These are phyloP conservation scores for Pseudogymnoascus sp. DNA, from an alignment of 2,329 filamentous ascomycete species.

Conservation along the genomic window DNA sequence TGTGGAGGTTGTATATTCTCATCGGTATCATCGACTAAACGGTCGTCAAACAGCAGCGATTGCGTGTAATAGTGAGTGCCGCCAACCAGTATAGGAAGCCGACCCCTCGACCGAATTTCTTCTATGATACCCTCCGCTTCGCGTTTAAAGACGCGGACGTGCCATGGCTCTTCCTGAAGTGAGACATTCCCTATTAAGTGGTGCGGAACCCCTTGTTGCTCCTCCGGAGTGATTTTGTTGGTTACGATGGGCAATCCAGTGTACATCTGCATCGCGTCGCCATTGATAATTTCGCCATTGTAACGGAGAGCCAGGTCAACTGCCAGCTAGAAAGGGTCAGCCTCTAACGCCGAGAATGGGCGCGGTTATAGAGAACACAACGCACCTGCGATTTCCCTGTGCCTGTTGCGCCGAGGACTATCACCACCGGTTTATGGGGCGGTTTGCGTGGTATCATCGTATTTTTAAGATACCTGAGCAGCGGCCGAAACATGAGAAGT, in stretches of 20 bases:
- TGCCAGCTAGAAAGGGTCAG: slow-evolving; percentile 38
- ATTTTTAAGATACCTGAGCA: slow-evolving; percentile 12
- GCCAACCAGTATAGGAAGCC: slow-evolving; percentile 82
- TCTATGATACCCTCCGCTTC: slow-evolving; percentile 61
- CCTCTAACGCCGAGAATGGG: slow-evolving; percentile 10
- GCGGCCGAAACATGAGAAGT: slow-evolving; percentile 4
- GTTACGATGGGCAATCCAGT: slow-evolving; percentile 86
- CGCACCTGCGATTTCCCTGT: slow-evolving; percentile 84
- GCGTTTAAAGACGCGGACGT: slow-evolving; percentile 66
- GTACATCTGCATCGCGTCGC: slow-evolving; percentile 98
- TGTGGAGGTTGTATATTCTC: neutral
- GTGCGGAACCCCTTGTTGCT: slow-evolving; percentile 74
- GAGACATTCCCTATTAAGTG: slow-evolving; percentile 77
- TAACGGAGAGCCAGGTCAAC: slow-evolving; percentile 76
- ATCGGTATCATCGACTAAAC: slow-evolving; percentile 39
- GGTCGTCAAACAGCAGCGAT: slow-evolving; percentile 72
- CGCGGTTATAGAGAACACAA: neutral
- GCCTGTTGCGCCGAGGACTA: slow-evolving; percentile 81
- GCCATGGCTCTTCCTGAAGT: slow-evolving; percentile 73
- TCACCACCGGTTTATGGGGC: slow-evolving; percentile 57
- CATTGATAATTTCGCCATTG: slow-evolving; percentile 92
- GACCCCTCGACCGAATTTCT: slow-evolving; percentile 70
- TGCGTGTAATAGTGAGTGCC: slow-evolving; percentile 96
- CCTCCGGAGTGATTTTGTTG: slow-evolving; percentile 73
- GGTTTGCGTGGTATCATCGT: slow-evolving; percentile 22